These are phyloP conservation scores for Diaporthe capsici DNA, from an alignment of 2,329 filamentous ascomycete genomes.

Conservation along the genomic window DNA sequence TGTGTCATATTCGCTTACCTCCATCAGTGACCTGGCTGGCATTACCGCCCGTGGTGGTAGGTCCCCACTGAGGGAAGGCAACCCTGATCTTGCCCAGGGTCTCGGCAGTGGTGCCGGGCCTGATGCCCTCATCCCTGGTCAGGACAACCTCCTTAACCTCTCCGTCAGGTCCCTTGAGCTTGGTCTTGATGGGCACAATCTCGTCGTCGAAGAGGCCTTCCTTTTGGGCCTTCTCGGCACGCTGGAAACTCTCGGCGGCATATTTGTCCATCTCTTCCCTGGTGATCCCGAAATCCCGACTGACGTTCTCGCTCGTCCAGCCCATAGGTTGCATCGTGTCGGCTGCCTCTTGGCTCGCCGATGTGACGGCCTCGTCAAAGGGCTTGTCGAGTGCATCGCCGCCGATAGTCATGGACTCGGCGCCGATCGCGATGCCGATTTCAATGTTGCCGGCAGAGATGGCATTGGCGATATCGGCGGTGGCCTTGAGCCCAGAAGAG, in stretches of 20 bases:
- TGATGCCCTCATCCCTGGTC: conserved; percentile 89
- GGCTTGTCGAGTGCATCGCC: conserved; percentile 79
- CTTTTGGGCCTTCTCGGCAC: conserved; percentile 92
- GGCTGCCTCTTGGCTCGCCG: conserved; percentile 78
- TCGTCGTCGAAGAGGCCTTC: conserved; percentile 93
- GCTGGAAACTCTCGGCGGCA: conserved; percentile 87
- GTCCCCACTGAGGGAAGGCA: conserved; percentile 92
- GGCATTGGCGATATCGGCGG: conserved; percentile 93
- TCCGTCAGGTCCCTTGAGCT: conserved; percentile 86
- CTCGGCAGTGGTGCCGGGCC: conserved; percentile 90
- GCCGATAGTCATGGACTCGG: conserved; percentile 86
- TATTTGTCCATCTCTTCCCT: conserved; percentile 87
- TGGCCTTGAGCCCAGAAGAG: conserved; percentile 94
- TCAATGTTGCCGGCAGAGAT: conserved; percentile 87
- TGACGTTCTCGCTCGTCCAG: conserved; percentile 97
- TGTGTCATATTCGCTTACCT: conserved; percentile 59
- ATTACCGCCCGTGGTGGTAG: conserved; percentile 91
- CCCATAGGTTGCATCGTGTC: conserved; percentile 98
- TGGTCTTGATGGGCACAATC: conserved; percentile 89
- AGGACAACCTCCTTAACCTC: conserved; percentile 83
- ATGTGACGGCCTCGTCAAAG: conserved; percentile 83
- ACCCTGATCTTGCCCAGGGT: conserved; percentile 85
- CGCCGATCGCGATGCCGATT: conserved; percentile 87
- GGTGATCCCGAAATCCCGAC: conserved; percentile 87
- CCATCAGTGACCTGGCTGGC: conserved; percentile 96